Conservation (phyloP, 2,329 filamentous ascomycete genomes). For the Elsinoe perseae region DNA sequence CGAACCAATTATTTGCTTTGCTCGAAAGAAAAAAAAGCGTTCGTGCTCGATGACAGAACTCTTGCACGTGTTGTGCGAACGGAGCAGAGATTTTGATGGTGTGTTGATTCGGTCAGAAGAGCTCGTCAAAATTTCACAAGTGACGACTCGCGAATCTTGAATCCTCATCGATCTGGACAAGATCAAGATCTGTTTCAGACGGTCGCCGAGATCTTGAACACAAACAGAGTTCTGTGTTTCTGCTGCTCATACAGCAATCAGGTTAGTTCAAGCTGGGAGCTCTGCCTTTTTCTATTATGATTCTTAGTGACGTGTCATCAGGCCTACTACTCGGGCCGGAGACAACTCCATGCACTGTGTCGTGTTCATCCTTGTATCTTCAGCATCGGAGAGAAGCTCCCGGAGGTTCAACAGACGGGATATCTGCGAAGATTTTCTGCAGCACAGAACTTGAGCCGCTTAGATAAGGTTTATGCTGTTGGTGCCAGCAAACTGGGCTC, state of each 20-base stretch:
- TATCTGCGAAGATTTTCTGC: neutral
- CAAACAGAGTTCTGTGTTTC: neutral
- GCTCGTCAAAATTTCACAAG: slow-evolving; percentile 1
- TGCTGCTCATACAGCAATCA: neutral
- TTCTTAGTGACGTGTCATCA: slow-evolving; percentile 68
- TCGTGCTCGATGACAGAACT: neutral
- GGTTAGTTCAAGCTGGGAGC: neutral
- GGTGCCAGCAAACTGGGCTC: neutral
- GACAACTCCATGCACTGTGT: neutral
- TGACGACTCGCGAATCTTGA: neutral
- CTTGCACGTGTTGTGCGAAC: neutral
- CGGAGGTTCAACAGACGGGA: neutral
- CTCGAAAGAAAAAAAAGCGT: neutral
- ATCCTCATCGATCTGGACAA: neutral
- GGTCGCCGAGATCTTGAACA: slow-evolving; percentile 3
- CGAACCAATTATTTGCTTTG: neutral
- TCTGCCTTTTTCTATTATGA: neutral
- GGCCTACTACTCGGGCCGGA: neutral
- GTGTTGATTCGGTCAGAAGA: neutral
- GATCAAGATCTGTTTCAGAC: neutral
- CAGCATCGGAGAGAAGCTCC: neutral
- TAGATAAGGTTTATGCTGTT: neutral
- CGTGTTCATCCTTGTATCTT: neutral
- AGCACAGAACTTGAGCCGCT: neutral
- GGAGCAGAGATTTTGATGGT: neutral